These are phyloP conservation scores for Bipolaris oryzae DNA, from an alignment of 2,329 filamentous ascomycete genomes.

Conservation along the genomic window DNA sequence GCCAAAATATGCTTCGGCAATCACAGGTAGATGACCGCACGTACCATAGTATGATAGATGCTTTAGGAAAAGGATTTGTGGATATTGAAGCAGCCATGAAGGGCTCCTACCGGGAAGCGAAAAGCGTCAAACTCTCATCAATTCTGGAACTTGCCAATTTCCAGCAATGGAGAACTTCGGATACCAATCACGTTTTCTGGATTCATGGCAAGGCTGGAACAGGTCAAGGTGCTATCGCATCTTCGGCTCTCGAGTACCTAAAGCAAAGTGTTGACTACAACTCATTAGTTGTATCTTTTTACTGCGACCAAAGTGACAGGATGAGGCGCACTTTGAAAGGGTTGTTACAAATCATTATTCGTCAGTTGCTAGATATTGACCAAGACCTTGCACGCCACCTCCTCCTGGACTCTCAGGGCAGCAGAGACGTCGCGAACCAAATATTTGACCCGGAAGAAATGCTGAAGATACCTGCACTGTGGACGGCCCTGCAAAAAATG, in stretches of 20 bases:
- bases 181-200: conserved; percentile 23
- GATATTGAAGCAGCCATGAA: conserved; percentile 23
- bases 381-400: conserved; percentile 29
- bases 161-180: conserved; percentile 19
- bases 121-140: conserved; percentile 18
- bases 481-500: conserved; percentile 29
- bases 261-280: conserved; percentile 5
- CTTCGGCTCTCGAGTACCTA: conserved; percentile 26
- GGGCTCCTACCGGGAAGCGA: conserved; percentile 19
- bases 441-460: conserved; percentile 25
- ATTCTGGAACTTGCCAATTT: conserved; percentile 21
- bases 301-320: conserved; percentile 31
- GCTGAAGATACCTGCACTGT: conserved; percentile 22
- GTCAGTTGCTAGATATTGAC: conserved; percentile 26
- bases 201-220: conserved; percentile 32
- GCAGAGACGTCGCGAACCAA: conserved; percentile 22
- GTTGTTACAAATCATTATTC: conserved; percentile 24
- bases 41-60: conserved; percentile 24
- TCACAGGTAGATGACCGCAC: conserved; percentile 24
- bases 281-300: conserved; percentile 27
- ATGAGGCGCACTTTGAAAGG: conserved; percentile 23
- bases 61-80: conserved; percentile 26
- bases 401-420: conserved; percentile 26
- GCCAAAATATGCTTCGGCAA: conserved; percentile 28
- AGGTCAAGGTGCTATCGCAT: conserved; percentile 27